phyloP scores from a whole-genome alignment of 2,329 filamentous ascomycete species.

The Nemania diffusa region DNA sequence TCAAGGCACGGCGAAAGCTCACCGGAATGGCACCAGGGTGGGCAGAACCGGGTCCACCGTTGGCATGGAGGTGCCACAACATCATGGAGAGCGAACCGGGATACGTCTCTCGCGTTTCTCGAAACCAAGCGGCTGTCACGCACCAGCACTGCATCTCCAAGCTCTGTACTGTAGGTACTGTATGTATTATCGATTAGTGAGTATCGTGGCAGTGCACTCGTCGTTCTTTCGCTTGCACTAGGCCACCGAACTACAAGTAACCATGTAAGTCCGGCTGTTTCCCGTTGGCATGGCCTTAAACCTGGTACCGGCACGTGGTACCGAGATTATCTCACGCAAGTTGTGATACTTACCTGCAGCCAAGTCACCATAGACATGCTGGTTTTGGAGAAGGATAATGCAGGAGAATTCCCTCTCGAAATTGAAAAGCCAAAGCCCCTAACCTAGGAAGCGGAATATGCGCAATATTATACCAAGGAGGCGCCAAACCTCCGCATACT shows the following conservation, averaged over 20 bases:
- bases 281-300: too few species aligned
- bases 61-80: constrained; percentile 6
- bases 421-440: too few species aligned
- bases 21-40: background rate
- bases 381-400: background rate
- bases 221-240: background rate
- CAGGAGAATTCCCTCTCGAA: background rate
- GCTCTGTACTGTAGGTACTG: background rate
- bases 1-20: background rate
- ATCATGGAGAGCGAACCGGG: constrained; percentile 11
- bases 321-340: background rate
- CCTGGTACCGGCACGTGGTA: background rate
- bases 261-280: background rate
- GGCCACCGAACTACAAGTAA: background rate
- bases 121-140: background rate
- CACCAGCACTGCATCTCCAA: background rate
- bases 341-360: background rate
- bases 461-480: too few species aligned
- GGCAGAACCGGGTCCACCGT: background rate
- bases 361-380: background rate
- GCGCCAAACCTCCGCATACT: too few species aligned
- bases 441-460: too few species aligned
- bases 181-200: background rate
- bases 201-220: background rate
- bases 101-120: constrained; percentile 3